Base-by-base conservation (phyloP, 345 rosid genomes). In the Tarenaya hassleriana region DNA sequence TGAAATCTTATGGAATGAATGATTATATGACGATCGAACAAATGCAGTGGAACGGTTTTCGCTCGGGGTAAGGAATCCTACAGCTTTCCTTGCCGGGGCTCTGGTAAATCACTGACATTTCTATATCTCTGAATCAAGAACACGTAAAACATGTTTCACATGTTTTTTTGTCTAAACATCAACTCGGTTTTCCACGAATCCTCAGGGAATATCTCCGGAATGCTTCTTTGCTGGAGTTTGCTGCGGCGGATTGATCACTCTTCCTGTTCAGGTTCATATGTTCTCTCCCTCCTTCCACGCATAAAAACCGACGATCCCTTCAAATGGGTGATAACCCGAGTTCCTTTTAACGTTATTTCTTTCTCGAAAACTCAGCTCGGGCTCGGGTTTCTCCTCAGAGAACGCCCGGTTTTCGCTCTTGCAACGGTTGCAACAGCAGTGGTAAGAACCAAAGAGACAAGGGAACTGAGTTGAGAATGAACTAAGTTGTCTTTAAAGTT, bases 191-290 rank as follows among this genome's bases (percentile, higher is more conserved):
- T n/a, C n/a, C n/a, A 38, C 58, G 48, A 45, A 18, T 0, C 5
- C 52, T 55, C 79, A 89, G 95, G 94, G 97, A 48, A 67, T 86
- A 73, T 78, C 94, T 69, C 94, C 94, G 5, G 94, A 77, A 43
- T 72, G 68, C 65, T 90, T 86, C 71, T 86, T 90, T 58, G 90
- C 84, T 44, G 97, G 97, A 67, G 97, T 90, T 64, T 90, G 97
- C 56, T 76, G 88, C 32, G 95, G 95, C 9, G 84, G 95, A 46
- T 72, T 90, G 78, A 63, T 89, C 58, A 90, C 95, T 64, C 94
- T 90, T 64, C 86, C 88, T 6, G 32, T 86, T 55, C 94, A 86
- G 95, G 97, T 83, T 14, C 19, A 10, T 15, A 10, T 50, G 3
- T 19, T 32, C 41, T 14, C 50, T 15, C 16, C 32, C 44, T 41